A percentile compares a stretch with the other conserved stretches of the same genome.
phyloP scores from a whole-genome alignment of 371 early-diverging fungal genomes.

The Mortierella sp. region DNA sequence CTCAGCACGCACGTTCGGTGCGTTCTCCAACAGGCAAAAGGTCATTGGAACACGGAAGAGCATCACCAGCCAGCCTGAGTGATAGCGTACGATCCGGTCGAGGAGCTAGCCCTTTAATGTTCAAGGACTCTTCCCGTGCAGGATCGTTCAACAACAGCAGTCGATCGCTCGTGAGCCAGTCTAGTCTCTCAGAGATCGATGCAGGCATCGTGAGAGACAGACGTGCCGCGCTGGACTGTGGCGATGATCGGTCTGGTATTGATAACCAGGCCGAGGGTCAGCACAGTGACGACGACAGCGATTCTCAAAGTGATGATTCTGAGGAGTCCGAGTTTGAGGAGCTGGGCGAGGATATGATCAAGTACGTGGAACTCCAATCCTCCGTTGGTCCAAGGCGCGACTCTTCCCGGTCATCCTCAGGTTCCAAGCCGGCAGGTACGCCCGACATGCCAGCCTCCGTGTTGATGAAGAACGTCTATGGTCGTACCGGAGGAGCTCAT shows the following conservation, averaged over 20 bases:
- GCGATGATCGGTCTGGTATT: constrained; percentile 21
- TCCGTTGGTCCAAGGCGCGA: constrained; percentile 33
- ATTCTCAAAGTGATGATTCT: constrained; percentile 9
- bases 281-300: constrained; percentile 9
- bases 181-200: constrained; percentile 14
- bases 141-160: constrained; percentile 16
- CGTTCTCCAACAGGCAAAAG: constrained; percentile 6
- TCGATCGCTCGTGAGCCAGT: constrained; percentile 7
- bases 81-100: constrained; percentile 14
- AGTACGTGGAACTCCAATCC: constrained; percentile 43
- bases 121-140: constrained; percentile 38
- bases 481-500: constrained; percentile 11
- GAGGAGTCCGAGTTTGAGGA: constrained; percentile 51
- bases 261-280: constrained; percentile 1
- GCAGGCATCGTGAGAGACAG: constrained; percentile 10
- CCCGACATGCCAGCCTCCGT: constrained; percentile 40
- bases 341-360: constrained; percentile 52
- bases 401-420: constrained; percentile 15
- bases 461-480: constrained; percentile 38
- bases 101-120: constrained; percentile 6
- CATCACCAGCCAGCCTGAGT: constrained; percentile 3
- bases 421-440: constrained; percentile 17
- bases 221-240: constrained; percentile 27
- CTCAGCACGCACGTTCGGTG: constrained; percentile 11
- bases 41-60: constrained; percentile 8